Evolutionary conservation across 352 stramenopile genomes (phyloP), one percentile per base, ranked within the genome.

Genomic region (Phytophthora sp.): DNA sequence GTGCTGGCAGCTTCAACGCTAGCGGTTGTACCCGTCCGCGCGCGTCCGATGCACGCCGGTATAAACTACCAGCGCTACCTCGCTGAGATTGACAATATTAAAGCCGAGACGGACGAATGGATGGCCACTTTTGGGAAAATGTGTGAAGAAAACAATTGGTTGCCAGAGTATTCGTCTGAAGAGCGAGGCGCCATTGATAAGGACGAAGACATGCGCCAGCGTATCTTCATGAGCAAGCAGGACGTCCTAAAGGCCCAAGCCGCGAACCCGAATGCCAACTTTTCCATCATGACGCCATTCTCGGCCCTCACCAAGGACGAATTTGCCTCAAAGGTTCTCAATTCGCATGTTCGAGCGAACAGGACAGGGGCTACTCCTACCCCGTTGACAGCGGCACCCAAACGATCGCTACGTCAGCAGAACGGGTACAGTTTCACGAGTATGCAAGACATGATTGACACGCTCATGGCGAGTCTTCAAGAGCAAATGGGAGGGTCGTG

Each of bases 11-110:
- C 54, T 35, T 64, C 42, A 36, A 58, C 52, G n/a, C 23, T 76
- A 58, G 31, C 57, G 29, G 31, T 57, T 13, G 8, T 38, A 15
- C 24, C 42, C 0, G n/a, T 47, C 20, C 44, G 20, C 26, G 57
- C 57, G 21, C 49, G 62, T 24, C 71, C 50, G 15, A 71, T 82
- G 71, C 71, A 77, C 42, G 57, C 74, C 3, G 46, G 52, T 9
- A 64, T 82, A 36, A 69, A 82, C 59, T 79, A 79, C 54, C 24
- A 82, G n/a, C 70, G 70, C 3, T 82, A 82, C 35, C 53, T 79
- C 15, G 46, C 66, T 30, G 59, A 76, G 36, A 52, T 53, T n/a
- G 57, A 79, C 26, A 31, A 44, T 1, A 51, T 61, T 39, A 29
- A 60, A 0, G 27, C 52, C 2, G 71, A 79, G 16, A 47, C 55